A percentile compares a stretch with the other conserved stretches of the same genome.
Evolutionary conservation across 140 eudicot species (phyloP).

Genomic region (Oenanthe javanica): DNA sequence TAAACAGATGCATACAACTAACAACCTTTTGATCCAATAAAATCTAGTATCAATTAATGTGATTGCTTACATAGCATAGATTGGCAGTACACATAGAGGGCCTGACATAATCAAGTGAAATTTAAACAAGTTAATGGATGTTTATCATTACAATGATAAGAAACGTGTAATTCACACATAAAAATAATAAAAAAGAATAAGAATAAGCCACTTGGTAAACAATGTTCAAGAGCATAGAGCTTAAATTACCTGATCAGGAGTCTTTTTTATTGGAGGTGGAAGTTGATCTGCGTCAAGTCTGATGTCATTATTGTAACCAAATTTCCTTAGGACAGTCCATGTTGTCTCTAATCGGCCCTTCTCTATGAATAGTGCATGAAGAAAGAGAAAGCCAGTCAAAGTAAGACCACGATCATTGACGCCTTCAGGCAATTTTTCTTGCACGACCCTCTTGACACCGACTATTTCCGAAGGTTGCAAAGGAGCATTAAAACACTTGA

Average conservation of each 20-base stretch:
- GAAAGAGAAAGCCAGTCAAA: conserved; percentile 84
- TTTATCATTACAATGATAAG: not conserved
- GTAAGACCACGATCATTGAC: conserved; percentile 87
- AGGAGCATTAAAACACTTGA: conserved; percentile 94
- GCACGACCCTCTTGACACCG: conserved; percentile 96
- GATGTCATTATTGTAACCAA: conserved; percentile 82
- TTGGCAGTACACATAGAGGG: too few relatives aligned
- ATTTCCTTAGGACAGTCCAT: conserved; percentile 92
- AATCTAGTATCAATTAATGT: too few relatives aligned
- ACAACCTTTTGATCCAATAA: not conserved
- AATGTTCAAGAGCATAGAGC: not conserved
- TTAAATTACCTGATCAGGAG: conserved; percentile 75
- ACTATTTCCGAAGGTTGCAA: conserved; percentile 90
- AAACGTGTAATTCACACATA: not conserved
- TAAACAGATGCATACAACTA: not conserved
- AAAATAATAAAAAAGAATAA: not conserved
- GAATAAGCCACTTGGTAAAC: not conserved
- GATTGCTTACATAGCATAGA: too few relatives aligned
- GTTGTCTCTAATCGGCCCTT: conserved; percentile 96
- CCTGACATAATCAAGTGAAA: too few relatives aligned
- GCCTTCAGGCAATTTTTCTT: conserved; percentile 90
- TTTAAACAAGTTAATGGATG: too few relatives aligned
- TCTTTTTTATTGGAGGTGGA: conserved; percentile 60
- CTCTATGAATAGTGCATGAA: conserved; percentile 89
- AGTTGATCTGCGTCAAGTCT: conserved; percentile 73